Evolutionary conservation across 2,329 filamentous ascomycete genomes (phyloP).

Genomic region (Aspergillus aculeatinus): DNA sequence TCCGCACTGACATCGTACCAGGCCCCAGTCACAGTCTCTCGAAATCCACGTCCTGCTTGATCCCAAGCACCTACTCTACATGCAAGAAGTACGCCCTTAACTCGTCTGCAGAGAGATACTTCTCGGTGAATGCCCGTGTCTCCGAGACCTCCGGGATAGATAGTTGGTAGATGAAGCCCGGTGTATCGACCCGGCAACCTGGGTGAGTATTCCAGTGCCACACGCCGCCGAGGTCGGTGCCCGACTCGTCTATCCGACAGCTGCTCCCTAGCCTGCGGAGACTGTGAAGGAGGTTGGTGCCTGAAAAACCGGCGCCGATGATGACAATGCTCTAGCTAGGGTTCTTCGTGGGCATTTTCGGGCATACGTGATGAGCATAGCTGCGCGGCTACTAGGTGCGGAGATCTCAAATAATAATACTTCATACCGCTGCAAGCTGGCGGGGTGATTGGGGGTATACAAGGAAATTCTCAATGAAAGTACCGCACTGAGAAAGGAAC

Average conservation of each 20-base stretch:
- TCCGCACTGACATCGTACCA: slow-evolving; percentile 34
- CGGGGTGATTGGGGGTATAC: no score
- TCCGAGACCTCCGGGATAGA: slow-evolving; percentile 47
- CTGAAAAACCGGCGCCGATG: slow-evolving; percentile 13
- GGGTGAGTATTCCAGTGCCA: slow-evolving; percentile 15
- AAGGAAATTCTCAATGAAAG: no score
- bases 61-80: slow-evolving; percentile 43
- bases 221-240: slow-evolving; percentile 6
- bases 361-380: no score
- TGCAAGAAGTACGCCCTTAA: slow-evolving; percentile 49
- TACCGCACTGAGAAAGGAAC: no score
- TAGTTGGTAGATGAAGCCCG: slow-evolving; percentile 9
- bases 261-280: slow-evolving; percentile 11
- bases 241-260: slow-evolving; percentile 8
- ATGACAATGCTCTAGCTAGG: slow-evolving; percentile 5
- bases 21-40: slow-evolving; percentile 42
- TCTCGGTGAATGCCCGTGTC: slow-evolving; percentile 44
- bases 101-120: slow-evolving; percentile 34
- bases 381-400: no score
- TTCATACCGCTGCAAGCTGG: no score
- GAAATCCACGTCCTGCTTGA: slow-evolving; percentile 49
- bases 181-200: slow-evolving; percentile 7
- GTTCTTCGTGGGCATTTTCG: no score
- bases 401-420: no score
- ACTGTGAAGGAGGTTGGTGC: slow-evolving; percentile 8